Evolutionary conservation across 805 yeast species (phyloP).

Genomic region (Lachancea mirantina): DNA sequence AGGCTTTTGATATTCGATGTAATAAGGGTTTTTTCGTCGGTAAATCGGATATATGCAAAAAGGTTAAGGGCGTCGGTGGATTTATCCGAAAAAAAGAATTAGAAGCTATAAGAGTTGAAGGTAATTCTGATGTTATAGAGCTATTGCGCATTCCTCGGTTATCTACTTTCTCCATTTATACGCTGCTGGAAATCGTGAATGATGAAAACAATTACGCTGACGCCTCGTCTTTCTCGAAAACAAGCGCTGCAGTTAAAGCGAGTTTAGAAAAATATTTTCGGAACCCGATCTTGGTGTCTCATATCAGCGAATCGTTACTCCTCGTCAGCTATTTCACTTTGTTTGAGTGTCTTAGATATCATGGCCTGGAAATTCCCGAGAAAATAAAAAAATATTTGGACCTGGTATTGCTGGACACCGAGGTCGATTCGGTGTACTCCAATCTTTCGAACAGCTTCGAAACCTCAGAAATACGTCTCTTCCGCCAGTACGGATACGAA

Average conservation of each 20-base stretch:
- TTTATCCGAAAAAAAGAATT: slow-evolving; percentile 10
- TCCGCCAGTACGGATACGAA: slow-evolving; percentile 6
- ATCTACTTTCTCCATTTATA: slow-evolving; percentile 29
- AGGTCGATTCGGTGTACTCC: slow-evolving; percentile 7
- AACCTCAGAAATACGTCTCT: not conserved
- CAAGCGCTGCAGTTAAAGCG: slow-evolving; percentile 22
- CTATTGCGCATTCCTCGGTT: slow-evolving; percentile 35
- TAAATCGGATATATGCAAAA: slow-evolving; percentile 17
- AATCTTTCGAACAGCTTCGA: not conserved
- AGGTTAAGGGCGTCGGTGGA: slow-evolving; percentile 32
- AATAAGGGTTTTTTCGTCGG: slow-evolving; percentile 11
- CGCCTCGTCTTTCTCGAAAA: slow-evolving; percentile 21
- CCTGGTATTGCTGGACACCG: slow-evolving; percentile 16
- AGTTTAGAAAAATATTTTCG: slow-evolving; percentile 26
- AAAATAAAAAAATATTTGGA: slow-evolving; percentile 16
- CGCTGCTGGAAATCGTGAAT: slow-evolving; percentile 15
- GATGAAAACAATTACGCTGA: slow-evolving; percentile 19
- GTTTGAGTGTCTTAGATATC: slow-evolving; percentile 9
- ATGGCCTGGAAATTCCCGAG: slow-evolving; percentile 16
- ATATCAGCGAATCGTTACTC: slow-evolving; percentile 16
- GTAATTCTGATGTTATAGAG: slow-evolving; percentile 19
- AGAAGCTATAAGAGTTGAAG: not conserved
- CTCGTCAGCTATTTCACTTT: slow-evolving; percentile 17
- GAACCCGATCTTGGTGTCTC: slow-evolving; percentile 13
- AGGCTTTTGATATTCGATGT: not conserved